Base-by-base conservation (phyloP, 129 eudicot genomes). In the Chrysanthemum makinoi region DNA sequence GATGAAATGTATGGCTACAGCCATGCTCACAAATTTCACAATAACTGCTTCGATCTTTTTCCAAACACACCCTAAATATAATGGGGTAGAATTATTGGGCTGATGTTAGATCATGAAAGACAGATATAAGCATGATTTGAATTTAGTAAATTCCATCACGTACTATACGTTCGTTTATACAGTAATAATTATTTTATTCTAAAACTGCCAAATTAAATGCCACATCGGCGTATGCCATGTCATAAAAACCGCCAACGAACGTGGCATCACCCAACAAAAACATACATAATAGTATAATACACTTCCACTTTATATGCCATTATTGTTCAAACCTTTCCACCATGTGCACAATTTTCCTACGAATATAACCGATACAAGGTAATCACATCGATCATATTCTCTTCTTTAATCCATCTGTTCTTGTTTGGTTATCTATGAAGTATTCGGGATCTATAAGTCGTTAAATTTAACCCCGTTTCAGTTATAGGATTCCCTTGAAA, bases 191-290 rank as follows among this genome's bases (percentile, higher is more conserved):
- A n/a, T n/a, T n/a, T n/a, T n/a, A n/a, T n/a, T n/a, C n/a, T n/a
- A n/a, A n/a, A n/a, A n/a, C n/a, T 35, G 8, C 8, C 8, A 5
- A 35, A 33, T 33, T 33, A 30, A 33, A 51, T 60, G 65, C 65
- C 10, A 26, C 65, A 13, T 48, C 17, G 43, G 75, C 66, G 47
- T 56, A 62, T 22, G 48, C 76, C 68, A 72, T 59, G 76, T 72
- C 30, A 24, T 39, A 9, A 14, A 72, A 59, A 72, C 69, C 77
- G 69, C 68, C 69, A 60, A 28, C 62, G 33, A 16, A 61, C 69
- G 77, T 72, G 77, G 77, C 77, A 72, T 72, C 68, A 47, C 61
- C 73, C 73, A 68, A 68, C 62, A 14, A 60, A n/a, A 47, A 60
- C 68, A 46, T 61, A 28, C 4, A 28, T 28, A 26, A 3, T 26